Evolutionary conservation across 2,329 filamentous ascomycete species (phyloP), one percentile per base, ranked within the genome.

Genomic region (Fonsecaea multimorphosa): DNA sequence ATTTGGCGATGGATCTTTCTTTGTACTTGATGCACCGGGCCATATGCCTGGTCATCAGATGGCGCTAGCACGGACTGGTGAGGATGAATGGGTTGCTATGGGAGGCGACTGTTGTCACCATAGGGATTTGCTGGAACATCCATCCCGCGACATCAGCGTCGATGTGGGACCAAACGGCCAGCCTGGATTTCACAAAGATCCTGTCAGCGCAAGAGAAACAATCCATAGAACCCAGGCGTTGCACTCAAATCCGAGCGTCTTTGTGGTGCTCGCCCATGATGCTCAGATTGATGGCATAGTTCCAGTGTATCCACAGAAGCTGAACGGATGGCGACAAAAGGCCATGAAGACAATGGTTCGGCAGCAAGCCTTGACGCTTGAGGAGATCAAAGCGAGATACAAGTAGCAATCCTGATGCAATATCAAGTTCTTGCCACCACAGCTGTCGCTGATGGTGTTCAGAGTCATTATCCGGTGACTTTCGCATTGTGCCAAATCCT

Each of bases 51-150:
- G 81, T 1, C 83, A 85, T 70, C 75, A 84, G 24, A 80, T 79
- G 64, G 84, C 76, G 2, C 75, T 86, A 0, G 83, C 81, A 1
- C 75, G 83, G 3, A 81, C 79, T 0, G 74, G 46, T 40, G 59
- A 3, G 73, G 56, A 56, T 8, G 70, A 74, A 2, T 85, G 84
- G 70, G 77, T 84, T 19, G 77, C 84, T 69, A 80, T 85, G 75
- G 83, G 80, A 19, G 82, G 81, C 12, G 83, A 85, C 70, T 74
- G 77, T 3, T 79, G 76, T 36, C 82, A 84, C 66, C 69, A 74
- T 51, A 24, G 53, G 31, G 40, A 51, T 44, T 32, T 57, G 38
- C 53, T 56, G 8, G 61, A 63, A 16, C 44, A 64, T 34, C 55
- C 55, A 3, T 38, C 55, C 31, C 40, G 56, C 24, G 40, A 64